Evolutionary conservation across 768 basidiomycete species (phyloP).

Genomic region (Mycena floridula): DNA sequence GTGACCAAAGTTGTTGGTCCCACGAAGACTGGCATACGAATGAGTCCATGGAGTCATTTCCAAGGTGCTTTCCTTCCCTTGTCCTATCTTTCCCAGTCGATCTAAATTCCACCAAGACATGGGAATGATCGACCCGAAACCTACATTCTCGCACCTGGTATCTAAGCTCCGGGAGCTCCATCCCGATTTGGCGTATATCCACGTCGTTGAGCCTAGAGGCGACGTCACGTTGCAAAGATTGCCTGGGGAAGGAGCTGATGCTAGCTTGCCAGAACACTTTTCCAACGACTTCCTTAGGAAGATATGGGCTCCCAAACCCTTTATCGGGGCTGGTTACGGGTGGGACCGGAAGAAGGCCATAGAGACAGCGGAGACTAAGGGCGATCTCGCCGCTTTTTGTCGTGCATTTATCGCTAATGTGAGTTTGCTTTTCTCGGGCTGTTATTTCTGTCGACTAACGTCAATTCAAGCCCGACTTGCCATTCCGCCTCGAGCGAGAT

Average conservation of each 20-base stretch:
- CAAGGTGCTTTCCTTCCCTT: slow-evolving; percentile 1
- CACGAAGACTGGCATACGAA: slow-evolving; percentile 14
- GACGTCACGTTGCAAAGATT: neutral
- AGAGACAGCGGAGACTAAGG: slow-evolving; percentile 21
- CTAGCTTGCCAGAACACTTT: slow-evolving; percentile 1
- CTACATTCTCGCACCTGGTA: slow-evolving; percentile 22
- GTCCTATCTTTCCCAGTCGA: neutral
- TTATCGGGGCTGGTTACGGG: slow-evolving; percentile 29
- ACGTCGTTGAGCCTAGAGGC: slow-evolving; percentile 21
- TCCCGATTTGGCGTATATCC: slow-evolving; percentile 31
- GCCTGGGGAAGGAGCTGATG: neutral
- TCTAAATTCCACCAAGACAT: slow-evolving; percentile 17
- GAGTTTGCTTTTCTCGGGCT: slow-evolving; percentile 8
- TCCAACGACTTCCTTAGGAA: slow-evolving; percentile 28
- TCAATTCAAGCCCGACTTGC: slow-evolving; percentile 24
- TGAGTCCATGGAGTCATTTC: slow-evolving; percentile 15
- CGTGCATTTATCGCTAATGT: slow-evolving; percentile 32
- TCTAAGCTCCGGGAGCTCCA: slow-evolving; percentile 13
- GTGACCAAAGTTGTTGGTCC: slow-evolving; percentile 37
- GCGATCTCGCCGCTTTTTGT: slow-evolving; percentile 27
- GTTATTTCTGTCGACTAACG: neutral
- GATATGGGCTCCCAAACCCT: slow-evolving; percentile 26
- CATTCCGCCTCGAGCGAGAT: slow-evolving; percentile 20
- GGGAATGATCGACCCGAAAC: slow-evolving; percentile 18
- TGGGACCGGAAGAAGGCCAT: slow-evolving; percentile 23